Conservation (phyloP, 192 early-diverging fungal species). For the Allomyces javanicus region DNA sequence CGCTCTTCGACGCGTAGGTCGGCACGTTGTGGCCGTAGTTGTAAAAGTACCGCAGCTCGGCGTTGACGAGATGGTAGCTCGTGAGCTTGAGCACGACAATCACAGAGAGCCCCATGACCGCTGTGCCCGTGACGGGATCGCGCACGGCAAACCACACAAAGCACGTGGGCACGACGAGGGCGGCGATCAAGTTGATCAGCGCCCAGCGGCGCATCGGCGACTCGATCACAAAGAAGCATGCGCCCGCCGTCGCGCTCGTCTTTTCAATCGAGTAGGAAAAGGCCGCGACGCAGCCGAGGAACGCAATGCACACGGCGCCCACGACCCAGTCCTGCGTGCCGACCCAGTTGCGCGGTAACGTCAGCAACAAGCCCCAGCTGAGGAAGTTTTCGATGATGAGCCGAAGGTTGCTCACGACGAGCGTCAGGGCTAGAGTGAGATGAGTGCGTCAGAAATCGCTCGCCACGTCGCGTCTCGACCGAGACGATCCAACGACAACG, state of each 20-base stretch:
- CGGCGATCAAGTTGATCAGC: slow-evolving; percentile 24
- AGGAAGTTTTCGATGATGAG: slow-evolving; percentile 72
- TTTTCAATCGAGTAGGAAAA: slow-evolving; percentile 41
- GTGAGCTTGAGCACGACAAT: slow-evolving; percentile 64
- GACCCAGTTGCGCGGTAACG: slow-evolving; percentile 39
- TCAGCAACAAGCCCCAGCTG: slow-evolving; percentile 66
- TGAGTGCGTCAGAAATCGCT: slow-evolving; percentile 1
- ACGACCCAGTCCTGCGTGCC: slow-evolving; percentile 35
- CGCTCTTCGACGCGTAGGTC: too few species aligned
- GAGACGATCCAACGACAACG: slow-evolving; percentile 2
- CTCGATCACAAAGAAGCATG: not conserved
- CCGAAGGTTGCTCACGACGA: slow-evolving; percentile 62
- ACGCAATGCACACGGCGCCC: slow-evolving; percentile 23
- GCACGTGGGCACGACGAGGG: slow-evolving; percentile 37
- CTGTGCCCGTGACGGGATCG: slow-evolving; percentile 46
- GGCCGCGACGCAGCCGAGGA: slow-evolving; percentile 29
- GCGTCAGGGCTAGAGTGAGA: slow-evolving; percentile 31
- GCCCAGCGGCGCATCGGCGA: slow-evolving; percentile 12
- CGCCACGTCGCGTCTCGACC: not conserved
- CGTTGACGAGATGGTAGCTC: slow-evolving; percentile 57
- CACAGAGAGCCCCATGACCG: slow-evolving; percentile 32
- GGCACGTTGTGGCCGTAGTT: too few species aligned
- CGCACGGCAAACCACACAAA: slow-evolving; percentile 46
- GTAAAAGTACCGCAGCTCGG: slow-evolving; percentile 32
- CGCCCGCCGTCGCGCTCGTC: too few species aligned